phyloP scores from a whole-genome alignment of 2,329 filamentous ascomycete species.

The Xylaria sp. region DNA sequence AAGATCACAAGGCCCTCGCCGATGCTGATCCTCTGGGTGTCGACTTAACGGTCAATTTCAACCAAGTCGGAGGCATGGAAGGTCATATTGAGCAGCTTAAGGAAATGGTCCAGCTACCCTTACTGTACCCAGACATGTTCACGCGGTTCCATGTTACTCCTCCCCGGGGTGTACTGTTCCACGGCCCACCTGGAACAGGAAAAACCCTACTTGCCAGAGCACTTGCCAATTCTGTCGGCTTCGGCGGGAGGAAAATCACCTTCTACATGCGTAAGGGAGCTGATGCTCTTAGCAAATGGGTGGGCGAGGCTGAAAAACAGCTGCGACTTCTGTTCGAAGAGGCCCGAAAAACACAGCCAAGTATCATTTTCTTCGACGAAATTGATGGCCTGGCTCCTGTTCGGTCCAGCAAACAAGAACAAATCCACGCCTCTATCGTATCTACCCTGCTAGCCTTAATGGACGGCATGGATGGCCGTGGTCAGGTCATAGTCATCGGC shows the following conservation, averaged over 20 bases:
- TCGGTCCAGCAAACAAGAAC: constrained; percentile 94
- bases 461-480: constrained; percentile 98
- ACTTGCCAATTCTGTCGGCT: constrained; percentile 82
- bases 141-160: constrained; percentile 87
- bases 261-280: constrained; percentile 99
- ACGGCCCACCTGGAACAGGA: constrained; percentile 93
- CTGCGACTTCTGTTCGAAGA: constrained; percentile 91
- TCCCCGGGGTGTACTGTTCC: constrained; percentile 90
- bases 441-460: constrained; percentile 89
- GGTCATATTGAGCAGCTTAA: constrained; percentile 95
- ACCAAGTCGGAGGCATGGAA: constrained; percentile 85
- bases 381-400: constrained; percentile 96
- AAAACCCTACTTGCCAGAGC: constrained; percentile 95
- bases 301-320: constrained; percentile 95
- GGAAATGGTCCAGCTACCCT: constrained; percentile 93
- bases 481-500: constrained; percentile 96
- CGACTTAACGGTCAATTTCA: constrained; percentile 87
- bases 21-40: constrained; percentile 94
- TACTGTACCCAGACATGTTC: constrained; percentile 94
- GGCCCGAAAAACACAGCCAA: constrained; percentile 89
- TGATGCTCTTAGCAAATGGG: constrained; percentile 97
- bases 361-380: constrained; percentile 99
- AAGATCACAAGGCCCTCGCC: constrained; percentile 84
- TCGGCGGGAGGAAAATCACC: constrained; percentile 87
- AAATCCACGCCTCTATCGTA: constrained; percentile 97